Evolutionary conservation across 768 basidiomycete species (phyloP).

Genomic region (Gyrodon lividus): DNA sequence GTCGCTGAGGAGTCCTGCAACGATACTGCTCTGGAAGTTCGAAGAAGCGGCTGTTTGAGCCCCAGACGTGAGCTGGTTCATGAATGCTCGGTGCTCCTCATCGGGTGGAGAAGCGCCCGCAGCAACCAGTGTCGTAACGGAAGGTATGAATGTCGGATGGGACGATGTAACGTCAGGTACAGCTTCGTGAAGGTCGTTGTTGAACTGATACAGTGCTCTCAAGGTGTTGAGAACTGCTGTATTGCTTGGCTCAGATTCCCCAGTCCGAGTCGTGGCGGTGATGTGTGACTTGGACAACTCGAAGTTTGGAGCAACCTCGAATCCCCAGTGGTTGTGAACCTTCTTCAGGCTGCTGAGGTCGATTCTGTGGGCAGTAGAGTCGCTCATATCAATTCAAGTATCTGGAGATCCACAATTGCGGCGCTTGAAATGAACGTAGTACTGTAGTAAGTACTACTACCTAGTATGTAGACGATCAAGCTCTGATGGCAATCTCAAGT

Average conservation of each 20-base stretch:
- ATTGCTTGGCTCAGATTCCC: neutral
- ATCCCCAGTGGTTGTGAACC: too few species aligned
- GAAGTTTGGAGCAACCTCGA: too few species aligned
- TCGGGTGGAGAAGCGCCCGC: constrained; percentile 5
- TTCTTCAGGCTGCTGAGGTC: too few species aligned
- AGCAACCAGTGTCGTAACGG: constrained; percentile 11
- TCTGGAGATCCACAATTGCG: too few species aligned
- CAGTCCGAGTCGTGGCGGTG: neutral
- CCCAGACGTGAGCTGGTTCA: constrained; percentile 34
- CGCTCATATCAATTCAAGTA: too few species aligned
- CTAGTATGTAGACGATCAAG: too few species aligned
- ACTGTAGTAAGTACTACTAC: too few species aligned
- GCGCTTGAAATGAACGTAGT: too few species aligned
- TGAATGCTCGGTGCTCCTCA: constrained; percentile 3
- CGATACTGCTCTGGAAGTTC: constrained; percentile 48
- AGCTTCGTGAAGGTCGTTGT: neutral
- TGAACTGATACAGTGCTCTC: constrained; percentile 2
- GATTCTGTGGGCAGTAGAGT: neutral
- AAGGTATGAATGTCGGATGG: constrained; percentile 15
- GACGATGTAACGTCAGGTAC: neutral
- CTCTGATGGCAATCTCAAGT: too few species aligned
- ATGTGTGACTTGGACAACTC: neutral
- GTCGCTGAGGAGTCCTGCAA: constrained; percentile 54
- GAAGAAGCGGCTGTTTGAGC: constrained; percentile 42
- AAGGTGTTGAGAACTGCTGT: constrained; percentile 10